Conservation (phyloP, 192 early-diverging fungal species). For the Kickxella alabastrina region DNA sequence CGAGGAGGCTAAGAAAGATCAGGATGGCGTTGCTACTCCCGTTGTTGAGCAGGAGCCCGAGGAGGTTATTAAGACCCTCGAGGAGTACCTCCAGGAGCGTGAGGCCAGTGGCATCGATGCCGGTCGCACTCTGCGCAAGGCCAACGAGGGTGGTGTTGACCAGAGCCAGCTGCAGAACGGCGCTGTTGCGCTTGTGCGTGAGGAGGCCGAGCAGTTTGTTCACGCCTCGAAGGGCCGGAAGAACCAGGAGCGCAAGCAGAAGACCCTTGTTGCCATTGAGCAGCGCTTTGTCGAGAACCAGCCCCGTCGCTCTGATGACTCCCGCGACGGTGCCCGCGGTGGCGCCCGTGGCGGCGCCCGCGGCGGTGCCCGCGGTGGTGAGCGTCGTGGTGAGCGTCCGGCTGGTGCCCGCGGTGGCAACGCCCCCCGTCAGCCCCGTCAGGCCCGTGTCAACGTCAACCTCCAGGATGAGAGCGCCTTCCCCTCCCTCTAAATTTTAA, state of each 20-base stretch:
- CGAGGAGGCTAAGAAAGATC: constrained; percentile 41
- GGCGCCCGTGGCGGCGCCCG: constrained; percentile 46
- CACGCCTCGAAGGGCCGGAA: constrained; percentile 57
- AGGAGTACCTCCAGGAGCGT: constrained; percentile 79
- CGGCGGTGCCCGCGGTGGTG: constrained; percentile 50
- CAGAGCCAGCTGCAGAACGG: constrained; percentile 81
- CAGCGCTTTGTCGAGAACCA: constrained; percentile 71
- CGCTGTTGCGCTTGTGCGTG: constrained; percentile 64
- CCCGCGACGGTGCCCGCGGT: constrained; percentile 62
- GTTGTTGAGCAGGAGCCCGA: constrained; percentile 64
- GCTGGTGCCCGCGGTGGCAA: constrained; percentile 51
- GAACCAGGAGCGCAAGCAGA: constrained; percentile 67
- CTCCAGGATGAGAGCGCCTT: constrained; percentile 67
- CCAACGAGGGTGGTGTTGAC: constrained; percentile 82
- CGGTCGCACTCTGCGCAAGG: constrained; percentile 64
- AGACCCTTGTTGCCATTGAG: constrained; percentile 73
- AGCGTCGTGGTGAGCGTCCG: too few relatives aligned
- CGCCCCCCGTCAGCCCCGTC: constrained; percentile 46
- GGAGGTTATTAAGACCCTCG: constrained; percentile 78
- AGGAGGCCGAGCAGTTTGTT: constrained; percentile 73
- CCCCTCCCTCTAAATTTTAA: constrained; percentile 54
- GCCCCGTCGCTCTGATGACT: too few relatives aligned
- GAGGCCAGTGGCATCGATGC: constrained; percentile 55
- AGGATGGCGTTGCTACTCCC: constrained; percentile 38
- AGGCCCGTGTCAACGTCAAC: too few relatives aligned